Conservation (phyloP, 768 basidiomycete species). For the Hygrophorus pudorinus region DNA sequence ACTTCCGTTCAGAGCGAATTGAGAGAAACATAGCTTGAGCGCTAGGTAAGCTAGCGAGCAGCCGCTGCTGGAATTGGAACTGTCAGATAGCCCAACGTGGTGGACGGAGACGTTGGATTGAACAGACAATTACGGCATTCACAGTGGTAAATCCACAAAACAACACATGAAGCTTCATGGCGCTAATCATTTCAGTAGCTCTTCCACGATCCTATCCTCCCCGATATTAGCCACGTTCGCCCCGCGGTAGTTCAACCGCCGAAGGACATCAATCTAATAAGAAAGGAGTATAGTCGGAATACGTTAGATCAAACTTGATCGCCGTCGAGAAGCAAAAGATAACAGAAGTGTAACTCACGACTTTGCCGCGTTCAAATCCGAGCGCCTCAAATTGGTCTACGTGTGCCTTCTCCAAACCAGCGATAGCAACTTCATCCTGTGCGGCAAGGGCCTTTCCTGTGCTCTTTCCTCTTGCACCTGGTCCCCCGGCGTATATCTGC, state of each 20-base stretch:
- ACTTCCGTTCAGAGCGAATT: too few relatives aligned
- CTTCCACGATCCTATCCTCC: conserved; percentile 80
- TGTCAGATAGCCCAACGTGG: too few relatives aligned
- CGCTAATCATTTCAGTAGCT: conserved; percentile 52
- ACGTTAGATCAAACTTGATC: conserved; percentile 1
- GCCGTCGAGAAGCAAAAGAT: not conserved
- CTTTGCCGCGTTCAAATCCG: conserved; percentile 76
- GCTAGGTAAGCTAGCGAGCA: too few relatives aligned
- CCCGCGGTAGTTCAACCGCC: conserved; percentile 80
- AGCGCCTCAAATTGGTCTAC: conserved; percentile 78
- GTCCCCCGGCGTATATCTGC: conserved; percentile 79
- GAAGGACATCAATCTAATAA: conserved; percentile 74
- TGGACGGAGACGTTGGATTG: too few relatives aligned
- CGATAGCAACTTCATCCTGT: conserved; percentile 56
- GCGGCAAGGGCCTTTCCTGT: conserved; percentile 32
- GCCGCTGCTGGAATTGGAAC: too few relatives aligned
- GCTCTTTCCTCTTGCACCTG: conserved; percentile 35
- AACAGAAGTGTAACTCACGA: conserved; percentile 45
- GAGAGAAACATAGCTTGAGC: too few relatives aligned
- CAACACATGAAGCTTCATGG: not conserved
- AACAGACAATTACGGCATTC: too few relatives aligned
- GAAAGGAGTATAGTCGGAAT: conserved; percentile 3
- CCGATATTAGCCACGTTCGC: conserved; percentile 69
- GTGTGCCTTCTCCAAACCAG: conserved; percentile 75
- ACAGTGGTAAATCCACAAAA: too few relatives aligned